A percentile compares a stretch with the other conserved stretches of the same genome.
Evolutionary conservation across 2,329 filamentous ascomycete species (phyloP).

Genomic region (Aureobasidium leucospermi): DNA sequence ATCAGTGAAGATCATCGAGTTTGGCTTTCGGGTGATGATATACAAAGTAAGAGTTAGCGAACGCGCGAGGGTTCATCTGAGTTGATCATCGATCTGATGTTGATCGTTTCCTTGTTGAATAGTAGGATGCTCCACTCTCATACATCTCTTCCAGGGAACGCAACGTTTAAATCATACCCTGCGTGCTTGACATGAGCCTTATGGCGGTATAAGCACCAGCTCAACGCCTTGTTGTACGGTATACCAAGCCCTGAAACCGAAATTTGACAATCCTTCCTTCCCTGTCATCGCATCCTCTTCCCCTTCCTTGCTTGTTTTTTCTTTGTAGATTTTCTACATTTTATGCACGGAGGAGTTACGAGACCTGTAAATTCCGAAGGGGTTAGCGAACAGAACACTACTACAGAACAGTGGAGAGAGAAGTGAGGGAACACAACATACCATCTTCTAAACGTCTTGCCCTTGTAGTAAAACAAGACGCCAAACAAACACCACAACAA

Average conservation of each 20-base stretch:
- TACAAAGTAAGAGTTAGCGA: not conserved
- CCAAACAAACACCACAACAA: slow-evolving; percentile 48
- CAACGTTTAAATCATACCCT: too few species aligned
- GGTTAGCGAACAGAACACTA: not conserved
- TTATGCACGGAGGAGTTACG: slow-evolving; percentile 47
- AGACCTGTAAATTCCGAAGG: not conserved
- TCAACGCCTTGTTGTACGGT: not conserved
- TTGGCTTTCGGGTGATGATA: not conserved
- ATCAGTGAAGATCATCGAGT: not conserved
- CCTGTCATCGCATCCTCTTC: not conserved
- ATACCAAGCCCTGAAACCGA: not conserved
- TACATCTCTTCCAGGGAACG: too few species aligned
- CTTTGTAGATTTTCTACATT: slow-evolving; percentile 28
- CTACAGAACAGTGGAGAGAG: not conserved
- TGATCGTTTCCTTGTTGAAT: not conserved
- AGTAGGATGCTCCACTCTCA: too few species aligned
- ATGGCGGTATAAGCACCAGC: not conserved
- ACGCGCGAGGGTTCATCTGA: not conserved
- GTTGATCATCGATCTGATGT: not conserved
- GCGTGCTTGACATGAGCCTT: not conserved
- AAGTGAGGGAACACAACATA: not conserved
- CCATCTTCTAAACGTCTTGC: slow-evolving; percentile 53
- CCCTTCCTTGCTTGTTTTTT: not conserved
- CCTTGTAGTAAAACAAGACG: slow-evolving; percentile 50
- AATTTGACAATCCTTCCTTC: not conserved